Evolutionary conservation across 202 grass and related monocot species (phyloP).

Genomic region (Schoenoplectus tabernaemontani): DNA sequence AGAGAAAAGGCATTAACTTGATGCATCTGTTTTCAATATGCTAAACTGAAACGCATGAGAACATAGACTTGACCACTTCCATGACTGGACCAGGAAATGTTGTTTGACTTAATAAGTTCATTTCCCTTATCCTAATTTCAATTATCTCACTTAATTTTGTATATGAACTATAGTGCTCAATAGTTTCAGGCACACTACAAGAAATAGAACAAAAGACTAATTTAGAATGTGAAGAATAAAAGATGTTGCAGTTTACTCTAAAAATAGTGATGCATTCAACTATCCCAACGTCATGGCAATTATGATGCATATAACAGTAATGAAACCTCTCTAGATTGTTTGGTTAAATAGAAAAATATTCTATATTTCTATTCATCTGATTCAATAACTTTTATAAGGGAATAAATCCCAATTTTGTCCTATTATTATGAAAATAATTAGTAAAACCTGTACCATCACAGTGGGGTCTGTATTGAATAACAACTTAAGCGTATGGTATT

Average conservation of each 20-base stretch:
- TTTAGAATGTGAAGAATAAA: background rate
- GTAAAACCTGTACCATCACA: background rate
- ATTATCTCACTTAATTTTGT: too few species aligned
- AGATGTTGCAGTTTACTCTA: background rate
- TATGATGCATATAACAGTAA: too few species aligned
- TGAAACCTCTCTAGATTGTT: too few species aligned
- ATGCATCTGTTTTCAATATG: background rate
- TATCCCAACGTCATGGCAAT: too few species aligned
- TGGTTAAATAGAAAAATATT: background rate
- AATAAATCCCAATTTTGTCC: background rate
- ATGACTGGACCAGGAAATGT: background rate
- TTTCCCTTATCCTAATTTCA: too few species aligned
- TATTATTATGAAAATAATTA: background rate
- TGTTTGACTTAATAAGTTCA: background rate
- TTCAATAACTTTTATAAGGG: too few species aligned
- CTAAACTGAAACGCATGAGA: constrained; percentile 20
- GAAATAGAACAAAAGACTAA: background rate
- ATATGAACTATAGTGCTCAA: constrained; percentile 46
- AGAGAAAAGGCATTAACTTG: background rate
- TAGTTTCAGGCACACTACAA: constrained; percentile 51
- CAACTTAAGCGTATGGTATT: background rate
- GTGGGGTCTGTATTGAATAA: background rate
- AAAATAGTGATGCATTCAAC: background rate
- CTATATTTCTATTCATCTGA: background rate
- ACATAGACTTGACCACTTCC: constrained; percentile 15